Conservation (phyloP, 345 rosid species). For the Trapa incisa region DNA sequence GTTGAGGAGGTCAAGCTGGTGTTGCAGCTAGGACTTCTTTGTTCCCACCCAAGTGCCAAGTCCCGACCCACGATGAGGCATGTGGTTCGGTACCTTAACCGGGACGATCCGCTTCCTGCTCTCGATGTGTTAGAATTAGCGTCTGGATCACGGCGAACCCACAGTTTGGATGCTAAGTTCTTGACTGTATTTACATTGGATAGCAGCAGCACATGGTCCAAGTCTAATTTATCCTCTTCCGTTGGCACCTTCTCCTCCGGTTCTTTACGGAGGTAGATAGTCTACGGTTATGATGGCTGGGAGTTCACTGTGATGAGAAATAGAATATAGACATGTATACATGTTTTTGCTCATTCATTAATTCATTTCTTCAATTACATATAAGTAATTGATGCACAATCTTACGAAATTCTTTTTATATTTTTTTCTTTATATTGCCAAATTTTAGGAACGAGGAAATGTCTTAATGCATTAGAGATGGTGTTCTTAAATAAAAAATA, state of each 20-base stretch:
- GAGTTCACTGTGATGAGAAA: too few relatives aligned
- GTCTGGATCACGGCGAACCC: conserved; percentile 10
- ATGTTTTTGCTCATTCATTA: too few relatives aligned
- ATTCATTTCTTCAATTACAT: too few relatives aligned
- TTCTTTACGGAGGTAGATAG: conserved; percentile 35
- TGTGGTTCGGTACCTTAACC: conserved; percentile 36
- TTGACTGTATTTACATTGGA: conserved; percentile 18
- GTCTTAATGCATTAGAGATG: too few relatives aligned
- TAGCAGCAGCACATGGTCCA: conserved; percentile 6
- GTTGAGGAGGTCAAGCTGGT: conserved; percentile 35
- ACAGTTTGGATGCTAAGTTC: conserved; percentile 9
- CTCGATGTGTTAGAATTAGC: conserved; percentile 14
- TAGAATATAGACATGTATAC: too few relatives aligned
- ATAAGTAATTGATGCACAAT: too few relatives aligned
- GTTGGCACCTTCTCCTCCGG: conserved; percentile 15
- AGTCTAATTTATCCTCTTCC: conserved; percentile 13
- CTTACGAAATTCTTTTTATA: too few relatives aligned
- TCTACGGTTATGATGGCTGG: neutral
- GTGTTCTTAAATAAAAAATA: too few relatives aligned
- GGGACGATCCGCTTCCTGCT: conserved; percentile 34
- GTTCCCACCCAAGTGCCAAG: conserved; percentile 32
- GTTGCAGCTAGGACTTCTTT: conserved; percentile 34
- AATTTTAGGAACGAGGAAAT: too few relatives aligned
- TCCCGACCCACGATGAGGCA: conserved; percentile 49
- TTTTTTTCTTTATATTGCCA: too few relatives aligned